Evolutionary conservation across 1,284 basidiomycete genomes (phyloP), one percentile per base, ranked within the genome.

Genomic region (Leccinum subrobustum): DNA sequence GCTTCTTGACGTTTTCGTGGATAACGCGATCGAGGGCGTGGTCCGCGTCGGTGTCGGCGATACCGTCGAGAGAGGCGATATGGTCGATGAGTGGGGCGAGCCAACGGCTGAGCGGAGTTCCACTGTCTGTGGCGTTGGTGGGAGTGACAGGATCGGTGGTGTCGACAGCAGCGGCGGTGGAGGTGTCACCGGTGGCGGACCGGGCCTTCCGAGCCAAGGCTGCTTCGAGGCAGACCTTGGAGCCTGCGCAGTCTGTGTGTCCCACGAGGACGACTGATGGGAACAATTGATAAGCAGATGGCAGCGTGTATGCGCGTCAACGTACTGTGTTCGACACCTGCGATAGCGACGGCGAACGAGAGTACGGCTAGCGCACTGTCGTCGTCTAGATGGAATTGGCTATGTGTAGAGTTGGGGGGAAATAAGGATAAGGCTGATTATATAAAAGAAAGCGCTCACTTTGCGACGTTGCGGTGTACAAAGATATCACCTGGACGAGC

Each of bases 311-410:
- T 18, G 35, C 14, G 53, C 31, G 5, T 35, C 2, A n/a, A 81
- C 81, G 70, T 70, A 93, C 92, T 84, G 77, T 98, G 91, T 75
- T 92, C 82, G 48, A 96, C 89, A 60, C 91, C 89, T 60, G 97
- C 80, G 66, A 83, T 79, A 65, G 85, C 82, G 44, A 98, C 81
- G 7, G 92, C 95, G 74, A 91, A 98, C 7, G 86, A 81, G 63
- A 98, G 82, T 2, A 94, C 91, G 1, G 93, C 84, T 54, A 87
- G 79, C 1, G 87, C 87, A 65, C 86, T 94, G 68, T 87, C 85
- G 75, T 98, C 96, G 63, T 89, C 77, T 1, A 81, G 77, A 65
- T 88, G 89, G 77, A 95, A 88, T 80, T 95, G 89, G 76, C 91
- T 92, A 69, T 18, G 5, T 1, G 37, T 23, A 7, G 35, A 35